phyloP scores from a whole-genome alignment of 1,284 basidiomycete genomes.

The Ganoderma leucocontextum region DNA sequence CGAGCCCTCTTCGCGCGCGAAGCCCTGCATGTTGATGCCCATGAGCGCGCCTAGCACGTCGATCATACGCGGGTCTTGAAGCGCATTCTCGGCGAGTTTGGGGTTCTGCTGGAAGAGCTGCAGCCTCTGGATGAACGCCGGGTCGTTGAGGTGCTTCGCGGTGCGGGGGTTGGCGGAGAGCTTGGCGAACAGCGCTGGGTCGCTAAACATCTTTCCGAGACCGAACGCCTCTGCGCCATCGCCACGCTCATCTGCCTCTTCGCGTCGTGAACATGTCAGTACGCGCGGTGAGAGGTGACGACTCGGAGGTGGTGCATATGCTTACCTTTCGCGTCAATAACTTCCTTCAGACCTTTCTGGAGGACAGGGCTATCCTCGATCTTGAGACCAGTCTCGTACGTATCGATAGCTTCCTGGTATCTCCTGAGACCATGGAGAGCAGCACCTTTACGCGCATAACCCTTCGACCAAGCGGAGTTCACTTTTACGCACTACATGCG shows the following conservation, averaged over 20 bases:
- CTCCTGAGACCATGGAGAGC: conserved; percentile 88
- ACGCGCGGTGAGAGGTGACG: conserved; percentile 4
- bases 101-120: conserved; percentile 72
- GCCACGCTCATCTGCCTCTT: conserved; percentile 51
- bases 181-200: conserved; percentile 86
- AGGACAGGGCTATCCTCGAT: conserved; percentile 84
- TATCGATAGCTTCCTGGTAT: conserved; percentile 86
- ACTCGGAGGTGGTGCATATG: conserved; percentile 6
- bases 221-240: conserved; percentile 58
- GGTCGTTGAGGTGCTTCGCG: conserved; percentile 83
- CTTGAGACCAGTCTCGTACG: conserved; percentile 85
- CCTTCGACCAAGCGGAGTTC: conserved; percentile 90
- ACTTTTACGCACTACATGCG: conserved; percentile 73
- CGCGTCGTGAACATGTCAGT: conserved; percentile 15
- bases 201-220: conserved; percentile 84
- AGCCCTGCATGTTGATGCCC: conserved; percentile 93
- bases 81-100: conserved; percentile 57
- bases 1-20: conserved; percentile 86
- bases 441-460: conserved; percentile 92
- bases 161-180: conserved; percentile 90
- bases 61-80: conserved; percentile 90
- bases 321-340: conserved; percentile 80
- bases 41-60: conserved; percentile 92
- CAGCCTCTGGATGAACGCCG: conserved; percentile 80
- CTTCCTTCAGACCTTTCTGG: conserved; percentile 89